A percentile compares a stretch with the other conserved stretches of the same genome.
phyloP scores from a whole-genome alignment of 2,329 filamentous ascomycete species.

The Calonectria pseudoreteaudii region DNA sequence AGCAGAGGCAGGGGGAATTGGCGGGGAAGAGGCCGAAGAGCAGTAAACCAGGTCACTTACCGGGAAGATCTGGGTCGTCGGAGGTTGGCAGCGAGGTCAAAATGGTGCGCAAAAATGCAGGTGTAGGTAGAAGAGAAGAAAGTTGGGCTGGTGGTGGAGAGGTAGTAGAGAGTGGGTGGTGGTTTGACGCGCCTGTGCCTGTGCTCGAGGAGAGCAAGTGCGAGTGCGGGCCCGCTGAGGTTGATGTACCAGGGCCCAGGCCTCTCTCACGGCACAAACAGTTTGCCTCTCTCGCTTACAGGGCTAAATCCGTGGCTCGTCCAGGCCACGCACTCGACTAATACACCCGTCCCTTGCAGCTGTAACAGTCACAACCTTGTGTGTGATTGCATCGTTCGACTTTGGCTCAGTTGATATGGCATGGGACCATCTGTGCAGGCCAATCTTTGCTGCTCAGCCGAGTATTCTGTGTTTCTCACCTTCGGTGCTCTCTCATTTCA shows the following conservation, averaged over 20 bases:
- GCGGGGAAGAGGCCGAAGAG: conserved; percentile 34
- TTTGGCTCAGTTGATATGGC: background rate
- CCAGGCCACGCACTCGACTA: conserved; percentile 4
- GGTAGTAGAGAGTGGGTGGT: background rate
- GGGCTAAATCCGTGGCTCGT: conserved; percentile 24
- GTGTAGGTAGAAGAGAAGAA: conserved; percentile 22
- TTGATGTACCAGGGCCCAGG: conserved; percentile 33
- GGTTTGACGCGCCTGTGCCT: conserved; percentile 23
- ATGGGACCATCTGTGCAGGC: background rate
- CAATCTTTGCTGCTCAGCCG: background rate
- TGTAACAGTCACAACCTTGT: conserved; percentile 2
- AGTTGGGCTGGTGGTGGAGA: conserved; percentile 26
- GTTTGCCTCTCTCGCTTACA: conserved; percentile 24
- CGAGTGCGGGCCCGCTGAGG: conserved; percentile 38
- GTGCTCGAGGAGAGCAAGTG: conserved; percentile 38
- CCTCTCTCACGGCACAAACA: conserved; percentile 7
- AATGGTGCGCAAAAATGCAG: conserved; percentile 26
- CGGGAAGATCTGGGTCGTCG: conserved; percentile 9
- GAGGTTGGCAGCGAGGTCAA: conserved; percentile 17
- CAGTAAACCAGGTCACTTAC: conserved; percentile 23
- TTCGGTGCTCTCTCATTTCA: background rate
- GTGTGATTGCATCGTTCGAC: conserved; percentile 9
- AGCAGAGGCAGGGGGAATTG: conserved; percentile 14
- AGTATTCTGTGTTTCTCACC: background rate
- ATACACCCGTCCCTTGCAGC: conserved; percentile 24